Conservation (phyloP, 202 grass and related monocot genomes). For the Musa balbisiana region DNA sequence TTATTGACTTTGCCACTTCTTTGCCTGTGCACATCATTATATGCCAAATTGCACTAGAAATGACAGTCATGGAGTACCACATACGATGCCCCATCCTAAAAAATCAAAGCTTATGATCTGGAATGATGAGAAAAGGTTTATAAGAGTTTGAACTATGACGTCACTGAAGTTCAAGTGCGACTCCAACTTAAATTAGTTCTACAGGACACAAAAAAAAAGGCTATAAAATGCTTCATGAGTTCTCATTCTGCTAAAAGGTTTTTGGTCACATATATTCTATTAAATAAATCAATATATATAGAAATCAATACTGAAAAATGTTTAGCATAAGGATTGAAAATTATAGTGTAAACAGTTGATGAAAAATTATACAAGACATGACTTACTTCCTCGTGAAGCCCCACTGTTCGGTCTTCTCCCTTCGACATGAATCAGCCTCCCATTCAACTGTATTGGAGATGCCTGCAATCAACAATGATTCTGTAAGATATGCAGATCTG, state of each 20-base stretch:
- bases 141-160: too few species aligned
- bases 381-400: conserved; percentile 62
- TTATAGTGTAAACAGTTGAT: too few species aligned
- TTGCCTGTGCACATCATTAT: too few species aligned
- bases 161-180: too few species aligned
- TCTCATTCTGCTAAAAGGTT: neutral
- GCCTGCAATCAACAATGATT: conserved; percentile 34
- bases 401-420: conserved; percentile 56
- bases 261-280: neutral
- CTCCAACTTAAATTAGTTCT: too few species aligned
- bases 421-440: conserved; percentile 53
- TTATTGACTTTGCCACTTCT: too few species aligned
- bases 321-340: neutral
- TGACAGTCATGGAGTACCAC: too few species aligned
- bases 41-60: too few species aligned
- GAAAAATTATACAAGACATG: neutral
- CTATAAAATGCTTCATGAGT: neutral
- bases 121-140: too few species aligned
- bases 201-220: too few species aligned
- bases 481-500: neutral
- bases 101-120: too few species aligned
- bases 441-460: conserved; percentile 86
- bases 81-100: too few species aligned
- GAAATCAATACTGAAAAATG: neutral
- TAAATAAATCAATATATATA: neutral